These are phyloP conservation scores for Aspergillus sparsus DNA, from an alignment of 495 filamentous ascomycete species.

Conservation along the genomic window DNA sequence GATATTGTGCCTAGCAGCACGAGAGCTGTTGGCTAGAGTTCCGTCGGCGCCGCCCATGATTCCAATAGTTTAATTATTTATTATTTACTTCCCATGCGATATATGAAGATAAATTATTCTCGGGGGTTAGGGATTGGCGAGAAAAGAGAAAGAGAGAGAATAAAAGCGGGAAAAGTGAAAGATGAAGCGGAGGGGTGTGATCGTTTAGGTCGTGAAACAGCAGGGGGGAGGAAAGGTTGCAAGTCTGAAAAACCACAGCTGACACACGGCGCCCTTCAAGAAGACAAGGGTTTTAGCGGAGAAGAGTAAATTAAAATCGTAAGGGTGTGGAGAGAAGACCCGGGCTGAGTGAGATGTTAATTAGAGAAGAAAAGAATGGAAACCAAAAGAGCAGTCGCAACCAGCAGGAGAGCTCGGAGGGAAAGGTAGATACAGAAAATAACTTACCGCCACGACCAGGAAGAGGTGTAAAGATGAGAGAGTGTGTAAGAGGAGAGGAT, in stretches of 20 bases:
- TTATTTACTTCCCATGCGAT: conserved; percentile 30
- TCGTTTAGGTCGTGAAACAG: conserved; percentile 20
- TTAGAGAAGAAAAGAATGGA: conserved; percentile 3
- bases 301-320: no score
- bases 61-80: conserved; percentile 28
- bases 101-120: conserved; percentile 13
- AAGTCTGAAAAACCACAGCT: conserved; percentile 14
- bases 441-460: conserved; percentile 17
- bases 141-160: conserved; percentile 2
- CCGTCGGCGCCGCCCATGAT: conserved; percentile 46
- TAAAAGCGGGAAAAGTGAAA: conserved; percentile 18
- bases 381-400: conserved; percentile 16
- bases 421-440: not conserved
- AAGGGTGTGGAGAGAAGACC: conserved; percentile 8
- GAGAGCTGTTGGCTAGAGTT: conserved; percentile 54
- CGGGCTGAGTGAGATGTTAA: not conserved
- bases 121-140: conserved; percentile 11
- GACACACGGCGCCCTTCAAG: conserved; percentile 2
- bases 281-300: not conserved
- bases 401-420: not conserved
- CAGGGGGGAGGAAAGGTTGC: conserved; percentile 11
- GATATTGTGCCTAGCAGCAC: conserved; percentile 75
- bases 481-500: conserved; percentile 13
- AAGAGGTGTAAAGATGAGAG: not conserved
- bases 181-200: conserved; percentile 10